Base-by-base conservation (phyloP, 2,329 filamentous ascomycete species). In the Ophiognomonia clavigignenti-juglandacearum region DNA sequence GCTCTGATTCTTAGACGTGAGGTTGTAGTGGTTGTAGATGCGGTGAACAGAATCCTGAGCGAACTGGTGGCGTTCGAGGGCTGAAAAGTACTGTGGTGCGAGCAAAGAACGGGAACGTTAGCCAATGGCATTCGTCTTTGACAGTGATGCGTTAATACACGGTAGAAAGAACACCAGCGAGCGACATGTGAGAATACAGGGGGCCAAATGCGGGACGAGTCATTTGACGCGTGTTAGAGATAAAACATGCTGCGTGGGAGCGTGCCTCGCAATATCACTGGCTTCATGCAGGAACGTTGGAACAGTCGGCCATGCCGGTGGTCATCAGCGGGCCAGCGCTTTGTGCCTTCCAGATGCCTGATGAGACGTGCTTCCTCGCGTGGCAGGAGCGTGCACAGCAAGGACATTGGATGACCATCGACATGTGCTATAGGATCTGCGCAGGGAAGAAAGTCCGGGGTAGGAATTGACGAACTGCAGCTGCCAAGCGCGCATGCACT, bases 1-100 rank as follows among this genome's bases (percentile, higher is more conserved):
- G 43, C 61, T 57, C 35, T 53, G 54, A 2, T 54, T 51, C 4
- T 63, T 58, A n/a, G n/a, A n/a, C n/a, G n/a, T n/a, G 41, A 64
- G 61, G 46, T 64, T 58, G 63, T 66, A 65, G 47, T 66, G 64
- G 14, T 61, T 57, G 29, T 61, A 64, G 36, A 66, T 65, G 41
- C 61, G 61, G 52, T 66, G 61, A 19, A 65, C 59, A 4, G 63
- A 64, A 27, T 58, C 58, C 29, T 82, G 80, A 42, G 77, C 77
- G 61, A 88, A 80, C 57, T 80, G 79, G 49, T 86, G 73, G 48
- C 84, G 78, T 65, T 89, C 85, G 53, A 85, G 73, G 7, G 80
- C 83, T 26, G 84, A 86, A 68, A 88, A 88, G 68, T 86, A 88
- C 79, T 88, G 62, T 34, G 50, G 43, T 43, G 49, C 41, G 45